Evolutionary conservation across 192 early-diverging fungal species (phyloP).

Genomic region (Podila clonocystis): DNA sequence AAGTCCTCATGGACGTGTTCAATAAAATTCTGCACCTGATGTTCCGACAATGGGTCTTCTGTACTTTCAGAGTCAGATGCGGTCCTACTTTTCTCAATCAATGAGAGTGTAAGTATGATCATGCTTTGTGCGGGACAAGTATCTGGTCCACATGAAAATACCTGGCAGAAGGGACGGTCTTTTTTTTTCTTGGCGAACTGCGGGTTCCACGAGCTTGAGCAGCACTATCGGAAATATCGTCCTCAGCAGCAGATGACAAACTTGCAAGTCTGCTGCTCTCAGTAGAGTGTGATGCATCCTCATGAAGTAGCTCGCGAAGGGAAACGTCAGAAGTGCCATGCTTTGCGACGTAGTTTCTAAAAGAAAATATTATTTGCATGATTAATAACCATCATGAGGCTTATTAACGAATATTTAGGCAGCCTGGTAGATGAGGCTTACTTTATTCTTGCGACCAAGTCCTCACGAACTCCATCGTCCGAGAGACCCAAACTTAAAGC

Average conservation of each 20-base stretch:
- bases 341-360: not conserved
- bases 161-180: not conserved
- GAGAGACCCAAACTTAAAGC: conserved; percentile 19
- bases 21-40: conserved; percentile 13
- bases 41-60: conserved; percentile 15
- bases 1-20: conserved; percentile 14
- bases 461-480: conserved; percentile 16
- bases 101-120: not conserved
- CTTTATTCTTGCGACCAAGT: conserved; percentile 17
- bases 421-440: not conserved
- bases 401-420: not conserved
- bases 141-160: not conserved
- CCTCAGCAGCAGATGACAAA: not conserved
- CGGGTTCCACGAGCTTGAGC: not conserved
- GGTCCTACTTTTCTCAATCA: not conserved
- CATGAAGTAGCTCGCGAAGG: not conserved
- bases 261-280: not conserved
- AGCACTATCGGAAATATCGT: not conserved
- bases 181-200: not conserved
- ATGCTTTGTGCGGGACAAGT: not conserved
- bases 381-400: not conserved
- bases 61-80: conserved; percentile 8
- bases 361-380: not conserved
- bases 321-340: not conserved
- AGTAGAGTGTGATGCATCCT: not conserved